phyloP scores from a whole-genome alignment of 164 flowering plant species.

The Warburgia ugandensis region DNA sequence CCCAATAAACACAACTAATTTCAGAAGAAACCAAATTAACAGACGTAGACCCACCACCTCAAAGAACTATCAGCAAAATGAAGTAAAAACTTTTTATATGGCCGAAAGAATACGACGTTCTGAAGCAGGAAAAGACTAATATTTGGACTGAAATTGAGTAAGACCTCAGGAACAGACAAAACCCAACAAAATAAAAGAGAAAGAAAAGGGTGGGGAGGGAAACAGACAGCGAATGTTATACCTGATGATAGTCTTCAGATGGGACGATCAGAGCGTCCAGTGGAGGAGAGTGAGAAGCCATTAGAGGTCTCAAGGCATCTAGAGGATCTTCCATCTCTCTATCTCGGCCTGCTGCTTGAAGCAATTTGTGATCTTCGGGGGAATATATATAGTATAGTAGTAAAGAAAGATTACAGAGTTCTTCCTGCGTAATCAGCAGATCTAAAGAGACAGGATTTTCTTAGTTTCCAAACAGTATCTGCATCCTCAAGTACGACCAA shows the following conservation, averaged over 20 bases:
- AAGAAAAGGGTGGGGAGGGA: background rate
- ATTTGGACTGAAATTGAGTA: too few species aligned
- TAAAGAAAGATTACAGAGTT: too few species aligned
- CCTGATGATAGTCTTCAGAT: conserved; percentile 98
- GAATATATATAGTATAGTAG: background rate
- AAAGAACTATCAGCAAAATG: too few species aligned
- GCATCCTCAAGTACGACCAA: too few species aligned
- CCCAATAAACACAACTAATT: background rate
- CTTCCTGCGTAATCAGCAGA: too few species aligned
- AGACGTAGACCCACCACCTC: too few species aligned
- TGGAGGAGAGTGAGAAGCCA: conserved; percentile 87
- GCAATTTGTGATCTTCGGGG: background rate
- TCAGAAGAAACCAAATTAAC: too few species aligned
- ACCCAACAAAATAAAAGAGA: background rate
- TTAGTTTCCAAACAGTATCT: too few species aligned
- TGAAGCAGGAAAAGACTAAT: background rate
- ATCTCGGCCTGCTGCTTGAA: background rate
- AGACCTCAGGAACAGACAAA: background rate
- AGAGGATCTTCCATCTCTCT: conserved; percentile 52
- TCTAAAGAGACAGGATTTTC: too few species aligned
- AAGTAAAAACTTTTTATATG: too few species aligned
- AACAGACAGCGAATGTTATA: conserved; percentile 1
- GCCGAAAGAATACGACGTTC: background rate
- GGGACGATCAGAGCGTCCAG: conserved; percentile 80
- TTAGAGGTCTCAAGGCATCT: conserved; percentile 59